Evolutionary conservation across 805 yeast genomes (phyloP).

Genomic region (Suhomyces tanzawaensis): DNA sequence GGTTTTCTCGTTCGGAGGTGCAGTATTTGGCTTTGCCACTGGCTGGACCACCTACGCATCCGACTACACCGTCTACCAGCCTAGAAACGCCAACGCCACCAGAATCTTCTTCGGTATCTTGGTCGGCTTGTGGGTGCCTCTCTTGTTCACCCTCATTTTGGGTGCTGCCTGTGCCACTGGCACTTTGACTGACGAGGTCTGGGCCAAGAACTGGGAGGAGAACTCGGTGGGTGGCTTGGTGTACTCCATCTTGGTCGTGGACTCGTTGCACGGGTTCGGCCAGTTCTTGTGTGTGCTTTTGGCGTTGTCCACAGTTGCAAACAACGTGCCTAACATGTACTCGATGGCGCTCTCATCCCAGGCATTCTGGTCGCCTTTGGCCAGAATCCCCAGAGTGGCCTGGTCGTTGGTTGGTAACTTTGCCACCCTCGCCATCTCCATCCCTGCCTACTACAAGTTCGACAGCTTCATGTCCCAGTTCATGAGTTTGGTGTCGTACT

Average conservation of each 20-base stretch:
- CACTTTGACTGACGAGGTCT: slow-evolving; percentile 41
- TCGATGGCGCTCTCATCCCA: slow-evolving; percentile 86
- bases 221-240: slow-evolving; percentile 79
- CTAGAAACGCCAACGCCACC: slow-evolving; percentile 54
- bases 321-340: slow-evolving; percentile 92
- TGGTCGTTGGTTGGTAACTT: slow-evolving; percentile 81
- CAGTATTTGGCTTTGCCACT: slow-evolving; percentile 83
- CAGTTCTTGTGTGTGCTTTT: slow-evolving; percentile 83
- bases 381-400: slow-evolving; percentile 72
- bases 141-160: slow-evolving; percentile 67
- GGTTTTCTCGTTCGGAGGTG: slow-evolving; percentile 78
- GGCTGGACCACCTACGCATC: slow-evolving; percentile 95
- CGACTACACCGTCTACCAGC: slow-evolving; percentile 89
- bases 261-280: slow-evolving; percentile 86
- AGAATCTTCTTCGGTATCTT: slow-evolving; percentile 65
- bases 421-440: slow-evolving; percentile 78
- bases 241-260: slow-evolving; percentile 70
- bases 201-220: slow-evolving; percentile 49
- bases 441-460: slow-evolving; percentile 82
- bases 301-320: slow-evolving; percentile 83
- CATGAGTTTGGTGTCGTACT: slow-evolving; percentile 90
- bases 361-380: slow-evolving; percentile 73
- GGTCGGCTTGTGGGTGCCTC: slow-evolving; percentile 64
- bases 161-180: slow-evolving; percentile 89
- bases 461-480: slow-evolving; percentile 73